Evolutionary conservation across 805 yeast genomes (phyloP), one percentile per base, ranked within the genome.

Genomic region (Isabelozyma rhagii): DNA sequence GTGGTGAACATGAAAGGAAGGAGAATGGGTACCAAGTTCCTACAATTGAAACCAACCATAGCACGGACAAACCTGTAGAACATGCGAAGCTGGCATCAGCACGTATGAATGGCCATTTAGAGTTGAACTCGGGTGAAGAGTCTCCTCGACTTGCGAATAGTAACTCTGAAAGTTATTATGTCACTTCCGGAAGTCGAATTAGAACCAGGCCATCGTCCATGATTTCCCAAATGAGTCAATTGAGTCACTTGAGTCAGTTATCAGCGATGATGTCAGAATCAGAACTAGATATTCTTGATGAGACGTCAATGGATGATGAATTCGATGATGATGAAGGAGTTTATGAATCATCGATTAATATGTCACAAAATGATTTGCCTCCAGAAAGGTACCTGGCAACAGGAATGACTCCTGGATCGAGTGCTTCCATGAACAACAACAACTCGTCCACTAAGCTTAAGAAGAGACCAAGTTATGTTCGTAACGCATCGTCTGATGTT

Each of bases 261-360:
- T 72, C 75, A 8, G 66, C 74, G 14, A 69, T 70, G 71, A 51
- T 72, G 58, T 71, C 77, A 3, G 79, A 71, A 47, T 68, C 72
- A 4, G 79, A 74, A 47, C 55, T 71, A 40, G 77, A 73, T 34
- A 62, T 65, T 44, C 52, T 71, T 49, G 75, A 68, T 39, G 77
- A 68, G 43, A 67, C 76, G 2, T 77, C 71, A 48, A 62, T 64
- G 64, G 75, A 64, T 45, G 74, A 69, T 10, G 69, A 69, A 38
- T 67, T 62, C 50, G 65, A 62, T 44, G 73, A 68, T 39, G 73
- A 69, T 43, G 73, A 69, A 36, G 70, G 60, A 3, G 59, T 62
- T 28, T 72, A 72, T 53, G 77, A 73, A 47, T 66, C 73, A 5
- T 68, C 74, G 13, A 53, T 72, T 40, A 72, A 69, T 47, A 66